Base-by-base conservation (phyloP, 1,284 basidiomycete species). In the Rhodotorula sp. region DNA sequence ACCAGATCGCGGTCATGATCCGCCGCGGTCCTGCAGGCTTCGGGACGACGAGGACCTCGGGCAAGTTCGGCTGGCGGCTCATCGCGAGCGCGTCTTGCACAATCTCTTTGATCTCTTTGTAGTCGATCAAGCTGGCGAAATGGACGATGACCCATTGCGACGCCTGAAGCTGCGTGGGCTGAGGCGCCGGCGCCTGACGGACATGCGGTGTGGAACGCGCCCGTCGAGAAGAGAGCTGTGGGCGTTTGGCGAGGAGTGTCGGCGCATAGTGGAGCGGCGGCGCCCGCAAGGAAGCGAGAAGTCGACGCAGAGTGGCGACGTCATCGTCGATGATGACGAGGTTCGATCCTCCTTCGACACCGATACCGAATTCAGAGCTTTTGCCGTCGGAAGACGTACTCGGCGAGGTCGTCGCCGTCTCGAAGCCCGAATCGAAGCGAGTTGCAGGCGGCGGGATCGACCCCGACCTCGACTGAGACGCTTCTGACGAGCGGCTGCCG, bases 11-110 rank as follows among this genome's bases (percentile, higher is more conserved):
- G 8, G 93, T 94, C 71, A 97, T 83, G 76, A 97, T 89, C 15
- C 94, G 87, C 49, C 94, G 87, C 1, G 94, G 94, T 5, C 95
- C 95, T 15, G 91, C 93, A 8, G 94, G 94, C 82, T 97, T 97
- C 7, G 93, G 94, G 43, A 97, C 90, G 75, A 97, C 92, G 84
- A 97, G 91, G 43, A 96, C 87, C 77, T 97, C 94, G 0, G 93
- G 90, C 5, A 86, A 77, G 31, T 73, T 78, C 68, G 65, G 83
- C 78, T 68, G 74, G 10, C 78, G 78, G 84, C 86, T 29, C 84
- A 83, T 58, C 81, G 81, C 81, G 60, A 92, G 83, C 31, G 89
- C 84, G 31, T 87, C 87, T 74, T 93, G 88, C 34, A 97, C 85
- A n/a, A 89, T 84, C 75, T 96, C 93, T 77, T 91, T 92, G 64